These are phyloP conservation scores for Thuidium tamariscinum DNA, from an alignment of 225 moss, liverwort and hornwort genomes.

Conservation along the genomic window DNA sequence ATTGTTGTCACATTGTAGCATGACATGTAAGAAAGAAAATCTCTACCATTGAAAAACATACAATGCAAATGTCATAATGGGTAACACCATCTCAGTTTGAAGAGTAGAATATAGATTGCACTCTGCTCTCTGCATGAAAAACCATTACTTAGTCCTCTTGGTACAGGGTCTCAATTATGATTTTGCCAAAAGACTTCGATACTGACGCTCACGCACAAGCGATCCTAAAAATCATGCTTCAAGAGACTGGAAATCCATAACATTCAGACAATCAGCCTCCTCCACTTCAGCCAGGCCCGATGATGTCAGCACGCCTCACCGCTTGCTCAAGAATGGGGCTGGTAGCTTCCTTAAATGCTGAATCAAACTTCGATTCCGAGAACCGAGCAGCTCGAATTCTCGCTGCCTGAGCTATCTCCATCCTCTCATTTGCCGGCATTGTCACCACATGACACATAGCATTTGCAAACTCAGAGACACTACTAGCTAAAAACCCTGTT, in stretches of 20 bases:
- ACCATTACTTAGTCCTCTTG: neutral
- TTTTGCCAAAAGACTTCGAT: neutral
- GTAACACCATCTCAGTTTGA: neutral
- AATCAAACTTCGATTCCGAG: conserved; percentile 64
- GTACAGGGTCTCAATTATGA: neutral
- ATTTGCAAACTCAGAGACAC: conserved; percentile 57
- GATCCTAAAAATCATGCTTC: neutral
- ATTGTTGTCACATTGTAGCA: no score
- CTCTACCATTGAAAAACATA: no score
- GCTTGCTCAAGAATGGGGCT: conserved; percentile 33
- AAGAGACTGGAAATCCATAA: neutral
- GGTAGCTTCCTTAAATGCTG: conserved; percentile 65
- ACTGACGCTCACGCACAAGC: neutral
- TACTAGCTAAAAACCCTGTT: conserved; percentile 69
- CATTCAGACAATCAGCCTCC: neutral
- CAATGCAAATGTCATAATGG: neutral
- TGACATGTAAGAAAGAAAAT: neutral
- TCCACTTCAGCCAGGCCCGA: neutral
- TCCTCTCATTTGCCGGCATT: conserved; percentile 36
- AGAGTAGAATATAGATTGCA: neutral
- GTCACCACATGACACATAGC: conserved; percentile 58
- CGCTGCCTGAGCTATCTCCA: conserved; percentile 58
- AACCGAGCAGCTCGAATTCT: conserved; percentile 67
- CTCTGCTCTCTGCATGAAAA: neutral
- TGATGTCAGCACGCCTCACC: neutral